phyloP scores from a whole-genome alignment of 345 rosid genomes.

The Populus alba region DNA sequence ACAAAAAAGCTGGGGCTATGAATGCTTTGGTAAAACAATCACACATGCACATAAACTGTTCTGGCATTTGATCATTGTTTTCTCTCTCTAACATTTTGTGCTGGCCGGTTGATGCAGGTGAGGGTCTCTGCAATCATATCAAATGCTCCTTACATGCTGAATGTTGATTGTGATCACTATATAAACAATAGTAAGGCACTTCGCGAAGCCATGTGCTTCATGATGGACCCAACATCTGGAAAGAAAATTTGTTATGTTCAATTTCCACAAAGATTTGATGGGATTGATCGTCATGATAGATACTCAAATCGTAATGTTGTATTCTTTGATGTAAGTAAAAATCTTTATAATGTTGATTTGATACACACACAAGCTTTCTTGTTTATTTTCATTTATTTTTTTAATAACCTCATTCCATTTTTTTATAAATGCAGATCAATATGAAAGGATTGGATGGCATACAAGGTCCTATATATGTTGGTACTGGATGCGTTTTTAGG shows the following conservation, averaged over 20 bases:
- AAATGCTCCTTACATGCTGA: slow-evolving; percentile 22
- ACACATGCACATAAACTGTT: background rate
- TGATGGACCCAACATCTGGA: slow-evolving; percentile 19
- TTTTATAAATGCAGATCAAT: slow-evolving; percentile 55
- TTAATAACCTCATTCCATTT: slow-evolving; percentile 3
- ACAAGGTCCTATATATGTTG: slow-evolving; percentile 93
- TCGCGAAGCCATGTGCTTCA: slow-evolving; percentile 21
- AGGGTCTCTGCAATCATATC: slow-evolving; percentile 17
- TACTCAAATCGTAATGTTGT: slow-evolving; percentile 22
- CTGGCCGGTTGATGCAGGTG: slow-evolving; percentile 4
- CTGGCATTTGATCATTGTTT: background rate
- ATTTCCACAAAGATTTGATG: slow-evolving; percentile 23
- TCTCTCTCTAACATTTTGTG: slow-evolving; percentile 1
- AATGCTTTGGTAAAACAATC: slow-evolving; percentile 60
- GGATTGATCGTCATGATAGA: slow-evolving; percentile 18
- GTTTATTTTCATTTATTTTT: background rate
- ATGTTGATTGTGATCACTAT: slow-evolving; percentile 22
- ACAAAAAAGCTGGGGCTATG: slow-evolving; percentile 96
- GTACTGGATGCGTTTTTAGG: slow-evolving; percentile 92
- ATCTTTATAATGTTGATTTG: background rate
- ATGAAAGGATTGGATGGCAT: slow-evolving; percentile 94
- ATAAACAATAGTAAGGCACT: slow-evolving; percentile 19
- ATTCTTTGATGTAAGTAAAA: slow-evolving; percentile 16
- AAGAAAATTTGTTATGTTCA: slow-evolving; percentile 18
- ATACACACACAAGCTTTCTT: background rate